phyloP scores from a whole-genome alignment of 2,329 filamentous ascomycete species.

The Falciphora oryzae region DNA sequence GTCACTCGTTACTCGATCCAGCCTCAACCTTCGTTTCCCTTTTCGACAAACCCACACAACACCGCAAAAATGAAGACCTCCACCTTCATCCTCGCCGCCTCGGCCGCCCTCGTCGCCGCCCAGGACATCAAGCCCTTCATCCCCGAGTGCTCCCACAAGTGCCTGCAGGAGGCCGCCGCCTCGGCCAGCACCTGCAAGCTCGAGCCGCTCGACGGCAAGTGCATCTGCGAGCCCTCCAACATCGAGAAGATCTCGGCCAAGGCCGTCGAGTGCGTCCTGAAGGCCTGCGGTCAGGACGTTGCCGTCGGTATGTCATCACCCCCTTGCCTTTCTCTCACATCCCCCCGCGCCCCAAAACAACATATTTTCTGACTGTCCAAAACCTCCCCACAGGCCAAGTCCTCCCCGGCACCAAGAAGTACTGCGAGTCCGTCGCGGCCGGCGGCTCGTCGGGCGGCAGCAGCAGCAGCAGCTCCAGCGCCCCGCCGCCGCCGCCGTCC shows the following conservation, averaged over 20 bases:
- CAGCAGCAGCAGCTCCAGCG: neutral
- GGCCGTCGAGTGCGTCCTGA: neutral
- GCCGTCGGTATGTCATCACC: neutral
- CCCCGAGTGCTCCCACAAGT: constrained; percentile 1
- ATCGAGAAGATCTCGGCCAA: neutral
- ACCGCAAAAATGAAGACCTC: neutral
- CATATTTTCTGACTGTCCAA: neutral
- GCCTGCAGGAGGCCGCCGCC: neutral
- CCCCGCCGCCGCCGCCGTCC: too few species aligned
- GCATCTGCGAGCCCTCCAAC: neutral
- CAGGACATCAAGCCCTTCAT: constrained; percentile 5
- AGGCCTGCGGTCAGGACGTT: neutral
- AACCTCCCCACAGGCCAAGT: neutral
- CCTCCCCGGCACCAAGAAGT: neutral
- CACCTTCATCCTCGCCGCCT: constrained; percentile 2
- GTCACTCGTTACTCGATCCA: neutral
- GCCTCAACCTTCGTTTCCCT: neutral
- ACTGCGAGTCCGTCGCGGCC: neutral
- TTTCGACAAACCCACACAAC: neutral
- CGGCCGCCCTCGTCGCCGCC: neutral
- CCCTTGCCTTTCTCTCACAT: neutral
- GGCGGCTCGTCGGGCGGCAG: neutral
- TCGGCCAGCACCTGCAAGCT: neutral
- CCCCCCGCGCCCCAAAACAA: neutral
- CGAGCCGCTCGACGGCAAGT: neutral